Base-by-base conservation (phyloP, 768 basidiomycete genomes). In the Boletus sp. region DNA sequence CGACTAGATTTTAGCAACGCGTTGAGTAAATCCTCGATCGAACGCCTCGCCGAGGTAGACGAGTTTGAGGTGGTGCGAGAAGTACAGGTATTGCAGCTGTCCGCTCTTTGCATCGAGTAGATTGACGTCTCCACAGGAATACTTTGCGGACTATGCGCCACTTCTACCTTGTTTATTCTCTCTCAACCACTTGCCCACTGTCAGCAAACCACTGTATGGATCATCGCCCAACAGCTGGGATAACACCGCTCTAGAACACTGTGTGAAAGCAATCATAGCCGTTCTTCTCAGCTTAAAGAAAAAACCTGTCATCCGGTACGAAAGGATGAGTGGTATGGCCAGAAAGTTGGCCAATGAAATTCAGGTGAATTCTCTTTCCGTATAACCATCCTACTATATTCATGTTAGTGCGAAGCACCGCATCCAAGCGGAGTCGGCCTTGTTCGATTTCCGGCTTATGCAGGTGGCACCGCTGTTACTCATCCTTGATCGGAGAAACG, bases 1-100 rank as follows among this genome's bases (percentile, higher is more conserved):
- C 46, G 42, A 46, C 17, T 54, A 98, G 96, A 97, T 73, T 99
- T 99, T 69, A 98, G 94, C 74, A 98, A 94, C 64, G 84, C 90
- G 38, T 71, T 99, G 58, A 91, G 82, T 58, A 98, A 98, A 76
- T 78, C 81, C 5, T 82, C 87, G 27, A 98, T 99, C 46, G 97
- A 98, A 72, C 82, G 91, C 10, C 78, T 98, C 47, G 97, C 97
- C 0, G 88, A 92, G 63, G 90, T 87, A 19, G 97, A 99, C 68
- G 93, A 97, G 70, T 92, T 91, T 59, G 97, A 99, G 71, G 89
- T 98, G 17, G 96, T 99, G 14, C 83, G 85, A 51, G 97, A 99
- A 75, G 90, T 99, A 2, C 97, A 99, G 83, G 95, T 95, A 64
- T 55, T 79, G 59, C 7, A 30, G 44, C 11, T 34, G 35, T 45